Evolutionary conservation across 306 rosid species (phyloP), one percentile per base, ranked within the genome.

Genomic region (Ceratonia siliqua): DNA sequence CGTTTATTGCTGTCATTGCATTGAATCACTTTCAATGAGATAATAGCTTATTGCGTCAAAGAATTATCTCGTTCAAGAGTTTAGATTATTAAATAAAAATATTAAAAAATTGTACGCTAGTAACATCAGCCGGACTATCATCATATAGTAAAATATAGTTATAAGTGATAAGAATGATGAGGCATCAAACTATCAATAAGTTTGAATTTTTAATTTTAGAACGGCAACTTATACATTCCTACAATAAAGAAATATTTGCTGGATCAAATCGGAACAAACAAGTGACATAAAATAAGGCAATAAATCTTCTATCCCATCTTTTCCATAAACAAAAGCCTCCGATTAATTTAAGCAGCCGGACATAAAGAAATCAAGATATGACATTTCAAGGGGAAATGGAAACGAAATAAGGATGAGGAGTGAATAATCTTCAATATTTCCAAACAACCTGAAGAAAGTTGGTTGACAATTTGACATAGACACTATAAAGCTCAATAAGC

Each of bases 401-500:
- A 54, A 74, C 33, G 68, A 78, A 61, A 68, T 28, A 71, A 72
- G 76, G 80, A 57, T 68, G 36, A 43, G 33, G 71, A 66, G 66
- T 43, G 18, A 68, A 72, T 18, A 88, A 32, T 72, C 75, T 81
- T 75, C 61, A 74, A 78, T 68, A 78, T 79, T 79, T 73, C 61
- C 68, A 82, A 80, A 78, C 85, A 83, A 62, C 69, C 70, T 55
- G 66, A 76, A 36, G 80, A 70, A 74, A 78, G 64, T 75, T 71
- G 77, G 58, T 28, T 75, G 79, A 75, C 79, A 82, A 75, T 21
- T 76, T 66, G 84, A 72, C 79, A 78, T 0, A 54, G 80, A 68
- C 57, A 71, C 38, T 58, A 42, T 75, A 64, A 64, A 77, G 79
- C 88, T 76, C 82, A 58, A 75, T 22, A 69, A 80, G 86, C 86